Evolutionary conservation across 805 yeast species (phyloP), one percentile per base, ranked within the genome.

Genomic region (Candida pini): DNA sequence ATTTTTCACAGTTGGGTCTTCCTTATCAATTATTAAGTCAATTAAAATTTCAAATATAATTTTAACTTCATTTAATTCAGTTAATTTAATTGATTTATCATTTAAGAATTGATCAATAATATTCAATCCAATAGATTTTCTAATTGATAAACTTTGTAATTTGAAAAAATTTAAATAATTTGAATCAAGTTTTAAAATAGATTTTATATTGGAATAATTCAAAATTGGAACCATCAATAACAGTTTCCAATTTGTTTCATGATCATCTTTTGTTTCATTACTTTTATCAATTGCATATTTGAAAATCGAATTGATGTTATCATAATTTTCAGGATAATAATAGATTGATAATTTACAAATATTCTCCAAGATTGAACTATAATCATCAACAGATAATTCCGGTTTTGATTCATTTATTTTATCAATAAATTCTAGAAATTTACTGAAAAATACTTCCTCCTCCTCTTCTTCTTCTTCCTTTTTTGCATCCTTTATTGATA

Each of bases 371-470:
- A 88, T 64, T 1, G 71, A 66, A 7, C 83, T 70, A 36, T 75
- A 73, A 40, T 84, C 90, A 19, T 71, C 76, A n/a, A 72, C 51
- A 1, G 86, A 64, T n/a, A 87, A 58, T 31, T 78, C 81, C 1
- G 85, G 81, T 40, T 81, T 75, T 8, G 68, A 58, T 31, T 74
- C 66, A 34, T 69, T 66, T 22, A 88, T 54, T 29, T 69, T 69
- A 22, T 66, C 56, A 38, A 84, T 69, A 53, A 83, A 85, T 9
- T 60, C 57, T 78, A 88, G 79, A 53, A 88, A 81, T 13, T 68
- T 68, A 24, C 68, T 68, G 51, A 88, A 85, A n/a, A n/a, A n/a
- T n/a, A n/a, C n/a, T n/a, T n/a, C n/a, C n/a, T n/a, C n/a, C n/a
- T n/a, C n/a, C n/a, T n/a, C n/a, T n/a, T n/a, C n/a, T n/a, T n/a